Evolutionary conservation across 805 yeast genomes (phyloP), one percentile per base, ranked within the genome.

Genomic region (Hemisphaericaspora nanyangensis): DNA sequence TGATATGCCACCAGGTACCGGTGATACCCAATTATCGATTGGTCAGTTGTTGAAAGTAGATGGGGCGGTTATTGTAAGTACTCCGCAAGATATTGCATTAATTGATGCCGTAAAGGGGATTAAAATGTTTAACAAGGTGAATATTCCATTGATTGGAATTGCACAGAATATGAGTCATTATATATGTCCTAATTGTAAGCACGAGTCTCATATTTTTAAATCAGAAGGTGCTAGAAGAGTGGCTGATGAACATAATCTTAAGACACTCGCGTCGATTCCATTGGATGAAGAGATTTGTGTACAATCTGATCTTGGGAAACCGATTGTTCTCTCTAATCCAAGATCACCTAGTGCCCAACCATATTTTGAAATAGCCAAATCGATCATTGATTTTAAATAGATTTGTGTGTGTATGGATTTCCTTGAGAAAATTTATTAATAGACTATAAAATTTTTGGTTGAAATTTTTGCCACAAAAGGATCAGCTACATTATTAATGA

Each of bases 1-100:
- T 8, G 95, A 87, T 50, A 75, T 87, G 85, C 95, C 95, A 0
- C 95, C 95, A 0, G 95, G 95, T 2, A 87, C 95, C 0, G 95
- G 95, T 15, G 95, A 87, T 55, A 81, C 85, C 0, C 95, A 87
- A 52, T 67, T 87, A 39, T 83, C 95, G 0, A 68, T 87, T n/a
- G 80, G 88, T 19, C 95, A 87, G 58, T 83, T 80, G 50, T 56
- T 84, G n/a, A 71, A 73, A 33, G 76, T 87, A 0, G 84, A 80
- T 49, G 95, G 95, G 0, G 87, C 95, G 0, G 74, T 87, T 1
- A 77, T 87, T 28, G 95, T 87, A 1, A 79, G 89, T 0, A 87
- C 95, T 0, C 91, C 95, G 0, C 95, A 87, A 56, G 95, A 87
- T 47, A 76, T 87, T 29, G 95, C 95, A 0, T 58, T 86, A 18